Evolutionary conservation across 768 basidiomycete species (phyloP).

Genomic region (Kwoniella europaea): DNA sequence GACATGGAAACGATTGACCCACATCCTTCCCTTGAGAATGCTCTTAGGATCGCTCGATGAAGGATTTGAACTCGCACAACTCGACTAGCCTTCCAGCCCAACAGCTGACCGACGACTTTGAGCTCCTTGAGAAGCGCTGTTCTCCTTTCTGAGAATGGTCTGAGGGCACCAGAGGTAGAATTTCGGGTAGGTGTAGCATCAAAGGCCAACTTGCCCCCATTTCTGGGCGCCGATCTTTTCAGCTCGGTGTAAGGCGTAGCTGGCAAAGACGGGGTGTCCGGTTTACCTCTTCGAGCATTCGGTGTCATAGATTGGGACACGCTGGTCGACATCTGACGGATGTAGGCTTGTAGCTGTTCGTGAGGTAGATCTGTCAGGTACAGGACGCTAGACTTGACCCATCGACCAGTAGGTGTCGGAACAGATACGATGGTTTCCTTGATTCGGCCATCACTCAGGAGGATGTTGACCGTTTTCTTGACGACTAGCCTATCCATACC

Average conservation of each 20-base stretch:
- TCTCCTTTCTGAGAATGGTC: conserved; percentile 23
- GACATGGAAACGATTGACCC: conserved; percentile 64
- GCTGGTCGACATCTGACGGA: conserved; percentile 53
- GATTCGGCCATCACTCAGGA: conserved; percentile 72
- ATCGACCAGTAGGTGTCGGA: conserved; percentile 66
- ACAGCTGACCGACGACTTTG: conserved; percentile 71
- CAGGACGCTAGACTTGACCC: conserved; percentile 67
- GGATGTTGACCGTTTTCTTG: conserved; percentile 64
- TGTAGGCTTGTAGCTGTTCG: conserved; percentile 66
- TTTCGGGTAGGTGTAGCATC: conserved; percentile 6
- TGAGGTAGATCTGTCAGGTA: conserved; percentile 69
- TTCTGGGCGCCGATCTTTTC: not conserved
- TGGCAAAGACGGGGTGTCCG: conserved; percentile 61
- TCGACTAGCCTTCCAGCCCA: conserved; percentile 75
- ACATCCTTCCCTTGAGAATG: conserved; percentile 46
- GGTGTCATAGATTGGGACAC: conserved; percentile 31
- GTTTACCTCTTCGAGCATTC: conserved; percentile 58
- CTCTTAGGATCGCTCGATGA: conserved; percentile 36
- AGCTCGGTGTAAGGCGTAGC: conserved; percentile 16
- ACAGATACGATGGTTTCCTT: conserved; percentile 73
- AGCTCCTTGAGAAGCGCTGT: conserved; percentile 65
- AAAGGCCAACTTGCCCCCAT: conserved; percentile 1
- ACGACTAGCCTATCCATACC: conserved; percentile 64
- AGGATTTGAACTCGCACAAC: conserved; percentile 65
- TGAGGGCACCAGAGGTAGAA: not conserved